A percentile compares a stretch with the other conserved stretches of the same genome.
phyloP scores from a whole-genome alignment of 1,284 basidiomycete genomes.

The Trichosporon sp. region DNA sequence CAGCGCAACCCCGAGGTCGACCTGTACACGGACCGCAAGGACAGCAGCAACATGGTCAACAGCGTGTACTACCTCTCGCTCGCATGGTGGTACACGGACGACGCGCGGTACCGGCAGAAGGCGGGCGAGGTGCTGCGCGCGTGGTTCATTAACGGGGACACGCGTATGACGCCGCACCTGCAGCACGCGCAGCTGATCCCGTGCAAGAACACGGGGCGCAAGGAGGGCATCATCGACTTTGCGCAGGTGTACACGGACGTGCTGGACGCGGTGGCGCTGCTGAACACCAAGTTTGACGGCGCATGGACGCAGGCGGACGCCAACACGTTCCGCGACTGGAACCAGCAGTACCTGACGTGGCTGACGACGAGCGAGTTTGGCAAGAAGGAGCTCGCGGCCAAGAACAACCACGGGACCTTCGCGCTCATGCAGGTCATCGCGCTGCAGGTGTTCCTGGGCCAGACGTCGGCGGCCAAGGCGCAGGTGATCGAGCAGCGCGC shows the following conservation, averaged over 20 bases:
- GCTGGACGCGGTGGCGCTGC: constrained; percentile 11
- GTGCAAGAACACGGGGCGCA: constrained; percentile 11
- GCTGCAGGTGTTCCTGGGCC: constrained; percentile 6
- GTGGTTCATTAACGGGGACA: constrained; percentile 10
- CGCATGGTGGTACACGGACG: constrained; percentile 18
- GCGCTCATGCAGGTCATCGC: constrained; percentile 14
- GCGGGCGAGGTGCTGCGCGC: constrained; percentile 2
- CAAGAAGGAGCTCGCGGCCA: constrained; percentile 10
- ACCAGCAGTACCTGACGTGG: constrained; percentile 12
- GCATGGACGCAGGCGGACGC: constrained; percentile 4
- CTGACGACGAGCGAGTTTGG: constrained; percentile 13
- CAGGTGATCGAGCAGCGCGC: not conserved
- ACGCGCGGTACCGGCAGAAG: constrained; percentile 9
- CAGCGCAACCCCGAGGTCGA: constrained; percentile 15
- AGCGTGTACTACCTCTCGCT: constrained; percentile 9
- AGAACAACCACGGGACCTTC: constrained; percentile 18
- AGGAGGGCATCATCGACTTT: constrained; percentile 19
- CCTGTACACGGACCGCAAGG: constrained; percentile 16
- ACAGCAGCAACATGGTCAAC: constrained; percentile 12
- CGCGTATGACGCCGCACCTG: constrained; percentile 15
- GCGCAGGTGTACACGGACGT: constrained; percentile 17
- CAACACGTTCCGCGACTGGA: constrained; percentile 11
- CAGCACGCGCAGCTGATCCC: constrained; percentile 17
- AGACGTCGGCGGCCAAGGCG: not conserved
- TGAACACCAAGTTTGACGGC: constrained; percentile 5